phyloP scores from a whole-genome alignment of 306 rosid species.

The Prosopis cineraria region DNA sequence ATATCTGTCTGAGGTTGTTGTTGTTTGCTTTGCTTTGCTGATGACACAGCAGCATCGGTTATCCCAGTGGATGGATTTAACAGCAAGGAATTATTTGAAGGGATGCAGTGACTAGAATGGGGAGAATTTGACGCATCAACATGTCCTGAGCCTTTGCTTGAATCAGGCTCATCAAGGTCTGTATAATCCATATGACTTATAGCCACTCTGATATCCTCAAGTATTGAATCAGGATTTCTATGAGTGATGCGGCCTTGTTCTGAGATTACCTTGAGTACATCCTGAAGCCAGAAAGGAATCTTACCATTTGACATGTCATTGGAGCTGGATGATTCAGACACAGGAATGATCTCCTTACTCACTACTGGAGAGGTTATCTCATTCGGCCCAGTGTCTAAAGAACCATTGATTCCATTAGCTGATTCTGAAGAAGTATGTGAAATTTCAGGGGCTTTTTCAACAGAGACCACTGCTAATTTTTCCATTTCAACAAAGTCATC shows the following conservation, averaged over 20 bases:
- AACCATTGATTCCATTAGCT: constrained; percentile 30
- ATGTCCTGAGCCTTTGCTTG: constrained; percentile 31
- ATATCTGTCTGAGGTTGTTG: constrained; percentile 39
- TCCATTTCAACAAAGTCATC: constrained; percentile 81
- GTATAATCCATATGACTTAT: constrained; percentile 25
- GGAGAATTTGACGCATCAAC: constrained; percentile 32
- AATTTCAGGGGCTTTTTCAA: constrained; percentile 38
- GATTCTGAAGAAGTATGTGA: constrained; percentile 38
- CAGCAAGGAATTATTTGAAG: constrained; percentile 25
- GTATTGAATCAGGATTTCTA: constrained; percentile 35
- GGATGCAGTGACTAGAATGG: constrained; percentile 23
- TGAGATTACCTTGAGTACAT: constrained; percentile 42
- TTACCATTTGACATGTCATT: constrained; percentile 21
- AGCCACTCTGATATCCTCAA: constrained; percentile 48
- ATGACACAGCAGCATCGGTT: constrained; percentile 19
- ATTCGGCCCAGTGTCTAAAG: constrained; percentile 40
- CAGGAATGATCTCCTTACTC: constrained; percentile 43
- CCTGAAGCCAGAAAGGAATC: constrained; percentile 50
- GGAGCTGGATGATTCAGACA: constrained; percentile 38
- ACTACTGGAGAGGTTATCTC: constrained; percentile 31
- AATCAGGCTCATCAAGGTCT: constrained; percentile 27
- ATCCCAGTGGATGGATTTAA: constrained; percentile 33
- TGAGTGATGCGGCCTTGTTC: constrained; percentile 40
- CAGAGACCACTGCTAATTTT: constrained; percentile 61
- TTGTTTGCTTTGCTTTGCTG: constrained; percentile 24